These are phyloP conservation scores for Arthroderma sp. DNA, from an alignment of 2,329 filamentous ascomycete species.

Conservation along the genomic window DNA sequence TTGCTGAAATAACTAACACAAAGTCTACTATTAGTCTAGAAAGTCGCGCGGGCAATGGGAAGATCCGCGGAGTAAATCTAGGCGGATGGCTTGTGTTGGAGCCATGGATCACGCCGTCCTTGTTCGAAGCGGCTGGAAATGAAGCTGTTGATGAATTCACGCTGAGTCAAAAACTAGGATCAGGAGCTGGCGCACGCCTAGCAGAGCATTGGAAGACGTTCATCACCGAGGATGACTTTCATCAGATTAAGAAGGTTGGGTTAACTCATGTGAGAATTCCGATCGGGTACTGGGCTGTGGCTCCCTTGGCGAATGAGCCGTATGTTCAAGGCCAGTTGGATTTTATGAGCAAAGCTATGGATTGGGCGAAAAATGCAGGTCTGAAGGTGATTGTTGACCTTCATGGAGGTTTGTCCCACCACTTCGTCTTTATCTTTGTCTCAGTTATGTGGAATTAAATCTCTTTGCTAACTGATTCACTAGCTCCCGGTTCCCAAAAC, in stretches of 20 bases:
- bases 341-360: slow-evolving; percentile 43
- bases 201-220: slow-evolving; percentile 47
- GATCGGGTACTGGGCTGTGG: slow-evolving; percentile 52
- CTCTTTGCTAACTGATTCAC: slow-evolving; percentile 1
- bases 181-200: slow-evolving; percentile 35
- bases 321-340: slow-evolving; percentile 50
- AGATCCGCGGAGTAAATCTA: slow-evolving; percentile 50
- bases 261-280: slow-evolving; percentile 49
- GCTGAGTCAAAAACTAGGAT: slow-evolving; percentile 37
- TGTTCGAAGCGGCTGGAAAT: slow-evolving; percentile 39
- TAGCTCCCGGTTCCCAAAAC: slow-evolving; percentile 49
- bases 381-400: slow-evolving; percentile 55
- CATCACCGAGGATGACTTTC: slow-evolving; percentile 43
- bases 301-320: slow-evolving; percentile 41
- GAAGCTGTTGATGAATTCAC: slow-evolving; percentile 47
- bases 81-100: slow-evolving; percentile 53
- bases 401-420: slow-evolving; percentile 44
- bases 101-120: slow-evolving; percentile 50
- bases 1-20: too few species aligned
- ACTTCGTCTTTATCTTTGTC: slow-evolving; percentile 4
- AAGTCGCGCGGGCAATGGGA: too few species aligned
- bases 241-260: slow-evolving; percentile 42
- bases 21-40: too few species aligned
- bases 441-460: slow-evolving; percentile 2
- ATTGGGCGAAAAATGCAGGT: slow-evolving; percentile 44